Conservation (phyloP, 1,284 basidiomycete species). For the Heterobasidion parviporum region DNA sequence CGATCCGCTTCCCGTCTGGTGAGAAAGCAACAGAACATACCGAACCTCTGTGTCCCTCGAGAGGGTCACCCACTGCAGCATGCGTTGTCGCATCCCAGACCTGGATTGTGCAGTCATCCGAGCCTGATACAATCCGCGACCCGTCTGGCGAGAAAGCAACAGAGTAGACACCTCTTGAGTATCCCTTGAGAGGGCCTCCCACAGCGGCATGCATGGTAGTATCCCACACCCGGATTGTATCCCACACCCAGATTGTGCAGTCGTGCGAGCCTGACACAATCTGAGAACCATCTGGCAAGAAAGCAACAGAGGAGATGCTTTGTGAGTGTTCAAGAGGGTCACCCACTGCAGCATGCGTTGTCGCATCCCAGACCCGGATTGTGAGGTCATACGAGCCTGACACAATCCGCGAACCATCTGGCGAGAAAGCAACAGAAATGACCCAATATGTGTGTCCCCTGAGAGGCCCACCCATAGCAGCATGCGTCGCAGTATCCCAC, state of each 20-base stretch:
- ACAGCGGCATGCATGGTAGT: not conserved
- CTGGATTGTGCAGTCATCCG: not conserved
- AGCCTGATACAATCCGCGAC: not conserved
- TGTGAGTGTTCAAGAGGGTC: too few relatives aligned
- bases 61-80: not conserved
- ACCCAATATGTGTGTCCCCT: too few relatives aligned
- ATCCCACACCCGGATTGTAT: constrained; percentile 6
- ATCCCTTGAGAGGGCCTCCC: not conserved
- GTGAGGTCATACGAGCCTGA: too few relatives aligned
- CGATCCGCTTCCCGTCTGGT: not conserved
- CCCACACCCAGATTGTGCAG: not conserved
- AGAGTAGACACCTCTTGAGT: not conserved
- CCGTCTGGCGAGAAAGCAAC: not conserved
- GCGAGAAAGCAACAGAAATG: too few relatives aligned
- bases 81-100: too few relatives aligned
- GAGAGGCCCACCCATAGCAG: too few relatives aligned
- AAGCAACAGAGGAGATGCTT: not conserved
- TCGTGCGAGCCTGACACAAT: not conserved
- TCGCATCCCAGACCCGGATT: too few relatives aligned
- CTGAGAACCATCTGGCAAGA: not conserved
- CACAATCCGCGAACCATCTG: too few relatives aligned
- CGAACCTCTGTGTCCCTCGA: not conserved
- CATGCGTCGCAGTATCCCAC: too few relatives aligned
- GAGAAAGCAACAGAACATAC: not conserved
- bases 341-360: too few relatives aligned